phyloP scores from a whole-genome alignment of 2,329 filamentous ascomycete genomes.

The Exophiala phaeomuriformis region DNA sequence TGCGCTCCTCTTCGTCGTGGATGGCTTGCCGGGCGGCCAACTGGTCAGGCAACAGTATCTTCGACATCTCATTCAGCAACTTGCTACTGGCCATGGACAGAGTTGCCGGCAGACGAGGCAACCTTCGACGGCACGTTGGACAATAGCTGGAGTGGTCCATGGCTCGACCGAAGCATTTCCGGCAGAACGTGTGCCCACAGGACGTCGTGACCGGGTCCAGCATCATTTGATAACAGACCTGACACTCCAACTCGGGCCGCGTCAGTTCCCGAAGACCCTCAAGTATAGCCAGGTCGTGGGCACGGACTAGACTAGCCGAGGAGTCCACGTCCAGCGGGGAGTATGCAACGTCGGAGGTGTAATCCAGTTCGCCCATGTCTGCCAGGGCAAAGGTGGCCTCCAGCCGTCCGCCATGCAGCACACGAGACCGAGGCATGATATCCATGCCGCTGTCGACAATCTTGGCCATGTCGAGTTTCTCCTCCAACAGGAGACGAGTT shows the following conservation, averaged over 20 bases:
- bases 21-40: constrained; percentile 50
- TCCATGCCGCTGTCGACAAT: constrained; percentile 29
- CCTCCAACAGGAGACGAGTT: constrained; percentile 37
- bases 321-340: constrained; percentile 23
- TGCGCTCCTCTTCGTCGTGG: constrained; percentile 50
- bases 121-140: constrained; percentile 65
- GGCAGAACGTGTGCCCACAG: constrained; percentile 87
- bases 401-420: constrained; percentile 53
- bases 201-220: constrained; percentile 74
- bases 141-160: constrained; percentile 72
- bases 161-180: constrained; percentile 66
- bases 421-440: constrained; percentile 26
- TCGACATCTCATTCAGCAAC: constrained; percentile 56
- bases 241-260: constrained; percentile 72
- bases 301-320: constrained; percentile 26
- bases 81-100: constrained; percentile 53
- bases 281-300: constrained; percentile 47
- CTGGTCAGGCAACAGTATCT: constrained; percentile 63
- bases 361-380: constrained; percentile 52
- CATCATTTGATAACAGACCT: constrained; percentile 77
- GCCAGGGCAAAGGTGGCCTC: constrained; percentile 61
- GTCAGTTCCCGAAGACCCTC: constrained; percentile 54
- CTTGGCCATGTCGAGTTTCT: constrained; percentile 34
- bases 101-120: constrained; percentile 49
- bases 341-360: constrained; percentile 52